A percentile compares a stretch with the other conserved stretches of the same genome.
These are phyloP conservation scores for Cryphonectria carpinicola DNA, from an alignment of 2,329 filamentous ascomycete species.

Conservation along the genomic window DNA sequence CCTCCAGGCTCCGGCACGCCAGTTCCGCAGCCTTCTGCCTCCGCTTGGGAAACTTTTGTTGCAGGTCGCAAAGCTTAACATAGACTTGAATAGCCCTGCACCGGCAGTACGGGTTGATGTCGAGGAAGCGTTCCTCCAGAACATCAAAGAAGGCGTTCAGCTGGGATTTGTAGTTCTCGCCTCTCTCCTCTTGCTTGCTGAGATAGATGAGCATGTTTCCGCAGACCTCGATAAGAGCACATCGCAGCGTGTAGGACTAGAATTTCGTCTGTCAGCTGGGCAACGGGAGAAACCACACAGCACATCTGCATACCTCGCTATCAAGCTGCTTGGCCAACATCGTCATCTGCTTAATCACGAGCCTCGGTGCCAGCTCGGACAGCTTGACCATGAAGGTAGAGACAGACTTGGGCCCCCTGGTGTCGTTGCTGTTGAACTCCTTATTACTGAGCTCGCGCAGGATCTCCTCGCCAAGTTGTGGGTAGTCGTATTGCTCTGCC, in stretches of 20 bases:
- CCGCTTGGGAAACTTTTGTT: constrained; percentile 92
- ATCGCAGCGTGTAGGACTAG: constrained; percentile 88
- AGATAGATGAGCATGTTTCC: constrained; percentile 92
- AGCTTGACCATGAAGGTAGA: constrained; percentile 92
- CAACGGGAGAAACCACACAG: too few relatives aligned
- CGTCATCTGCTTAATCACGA: constrained; percentile 98
- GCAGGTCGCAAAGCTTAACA: constrained; percentile 87
- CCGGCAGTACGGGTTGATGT: constrained; percentile 95
- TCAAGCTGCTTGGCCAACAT: constrained; percentile 92
- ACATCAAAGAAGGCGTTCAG: constrained; percentile 98
- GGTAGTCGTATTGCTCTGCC: constrained; percentile 96
- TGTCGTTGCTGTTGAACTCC: constrained; percentile 97
- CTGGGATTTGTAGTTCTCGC: constrained; percentile 91
- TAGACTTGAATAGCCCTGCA: constrained; percentile 93
- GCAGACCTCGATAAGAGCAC: constrained; percentile 93
- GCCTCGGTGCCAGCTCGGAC: constrained; percentile 85
- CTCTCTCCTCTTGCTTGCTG: constrained; percentile 87
- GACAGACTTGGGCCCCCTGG: constrained; percentile 92
- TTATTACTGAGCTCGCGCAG: constrained; percentile 94
- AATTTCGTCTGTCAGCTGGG: constrained; percentile 32
- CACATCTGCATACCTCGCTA: constrained; percentile 69
- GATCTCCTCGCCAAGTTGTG: constrained; percentile 91
- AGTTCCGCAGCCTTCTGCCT: constrained; percentile 86
- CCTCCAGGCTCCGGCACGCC: constrained; percentile 86
- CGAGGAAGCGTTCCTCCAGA: constrained; percentile 91